Evolutionary conservation across 805 yeast genomes (phyloP), one percentile per base, ranked within the genome.

Genomic region (Hanseniaspora taiwanica): DNA sequence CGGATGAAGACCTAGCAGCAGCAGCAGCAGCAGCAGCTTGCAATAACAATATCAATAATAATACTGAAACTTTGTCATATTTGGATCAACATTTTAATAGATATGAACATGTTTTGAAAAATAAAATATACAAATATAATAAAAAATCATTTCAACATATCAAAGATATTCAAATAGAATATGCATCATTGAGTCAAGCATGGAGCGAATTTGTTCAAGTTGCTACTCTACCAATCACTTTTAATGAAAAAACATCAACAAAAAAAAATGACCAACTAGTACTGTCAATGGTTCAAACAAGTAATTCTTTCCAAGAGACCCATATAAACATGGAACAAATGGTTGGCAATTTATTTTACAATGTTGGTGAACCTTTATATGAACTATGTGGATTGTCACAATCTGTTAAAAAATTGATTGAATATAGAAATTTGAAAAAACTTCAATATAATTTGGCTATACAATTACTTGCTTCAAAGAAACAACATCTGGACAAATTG

Each of bases 301-400:
- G 61, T 42, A 51, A 51, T 36, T 44, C 49, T 1, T 56, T 47
- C 44, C 56, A 52, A 27, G 58, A 53, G 27, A 42, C 50, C 9
- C 40, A 57, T 1, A 33, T 43, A 8, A 42, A 51, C 23, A 37
- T 55, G 34, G 60, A 56, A 39, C 45, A 46, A 8, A 36, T 56
- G 2, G 60, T 54, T 5, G 56, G 57, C 13, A 42, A 45, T 18
- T 41, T 58, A 16, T 56, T 58, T 39, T 58, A 56, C 44, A 56
- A 56, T 38, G 48, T 58, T 21, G 47, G 53, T 40, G 63, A 58
- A 38, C 57, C 59, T 6, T 46, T 58, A 16, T 51, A 53, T 44
- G 63, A 58, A 27, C 46, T 51, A 9, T 58, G 52, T 10, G 52
- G 48, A 21, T 48, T 54, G 52, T 56, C 60, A 2, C 53, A 52